These are phyloP conservation scores for Aspergillus ellipticus DNA, from an alignment of 495 filamentous ascomycete genomes.

Conservation along the genomic window DNA sequence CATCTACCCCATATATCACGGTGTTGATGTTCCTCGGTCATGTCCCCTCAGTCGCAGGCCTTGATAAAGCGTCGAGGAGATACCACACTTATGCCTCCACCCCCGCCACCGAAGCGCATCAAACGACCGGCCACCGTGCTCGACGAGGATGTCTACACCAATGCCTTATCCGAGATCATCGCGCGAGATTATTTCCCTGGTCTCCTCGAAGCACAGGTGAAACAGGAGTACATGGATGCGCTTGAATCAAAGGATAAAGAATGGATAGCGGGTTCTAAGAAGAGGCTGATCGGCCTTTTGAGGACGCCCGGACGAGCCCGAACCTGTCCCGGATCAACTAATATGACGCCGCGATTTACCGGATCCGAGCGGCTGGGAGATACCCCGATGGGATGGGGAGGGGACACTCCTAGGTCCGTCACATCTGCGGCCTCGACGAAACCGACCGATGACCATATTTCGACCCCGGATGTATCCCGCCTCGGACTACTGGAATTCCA, in stretches of 20 bases:
- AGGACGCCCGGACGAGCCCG: constrained; percentile 59
- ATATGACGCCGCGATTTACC: constrained; percentile 27
- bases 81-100: constrained; percentile 81
- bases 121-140: constrained; percentile 87
- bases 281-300: constrained; percentile 74
- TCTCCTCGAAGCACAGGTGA: constrained; percentile 75
- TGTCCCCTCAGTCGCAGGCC: constrained; percentile 28
- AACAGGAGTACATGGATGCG: constrained; percentile 90
- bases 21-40: not conserved
- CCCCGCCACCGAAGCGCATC: constrained; percentile 83
- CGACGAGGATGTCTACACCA: constrained; percentile 91
- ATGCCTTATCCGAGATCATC: constrained; percentile 89
- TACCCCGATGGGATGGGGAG: constrained; percentile 46
- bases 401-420: constrained; percentile 66
- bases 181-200: constrained; percentile 96
- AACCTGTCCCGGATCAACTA: constrained; percentile 18
- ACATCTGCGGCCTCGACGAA: constrained; percentile 39
- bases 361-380: constrained; percentile 47
- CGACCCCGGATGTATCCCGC: constrained; percentile 64
- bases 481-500: constrained; percentile 84
- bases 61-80: constrained; percentile 49
- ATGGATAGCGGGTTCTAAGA: constrained; percentile 81
- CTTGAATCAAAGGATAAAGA: constrained; percentile 75
- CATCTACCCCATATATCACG: not conserved
- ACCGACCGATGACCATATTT: constrained; percentile 31